Conservation (phyloP, 306 rosid species). For the Prunus dulcis region DNA sequence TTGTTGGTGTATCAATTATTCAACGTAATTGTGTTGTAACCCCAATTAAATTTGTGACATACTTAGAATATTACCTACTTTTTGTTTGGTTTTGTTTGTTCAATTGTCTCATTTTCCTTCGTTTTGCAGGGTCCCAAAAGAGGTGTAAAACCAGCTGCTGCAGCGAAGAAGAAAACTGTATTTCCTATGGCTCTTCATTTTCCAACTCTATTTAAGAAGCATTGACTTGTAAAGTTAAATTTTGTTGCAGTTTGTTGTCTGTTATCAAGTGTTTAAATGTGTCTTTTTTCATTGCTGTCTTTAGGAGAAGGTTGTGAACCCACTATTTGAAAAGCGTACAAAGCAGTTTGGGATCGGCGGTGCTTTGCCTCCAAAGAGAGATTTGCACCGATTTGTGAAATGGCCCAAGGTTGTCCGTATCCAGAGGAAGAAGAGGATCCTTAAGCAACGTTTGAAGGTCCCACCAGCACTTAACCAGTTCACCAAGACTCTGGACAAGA, state of each 20-base stretch:
- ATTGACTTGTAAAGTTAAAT: not conserved
- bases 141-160: constrained; percentile 40
- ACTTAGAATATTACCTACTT: not conserved
- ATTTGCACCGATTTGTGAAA: constrained; percentile 57
- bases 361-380: constrained; percentile 75
- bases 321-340: constrained; percentile 61
- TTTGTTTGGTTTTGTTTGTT: not conserved
- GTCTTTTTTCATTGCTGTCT: not conserved
- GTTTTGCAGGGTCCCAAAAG: constrained; percentile 46
- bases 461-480: constrained; percentile 78
- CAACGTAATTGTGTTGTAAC: not conserved
- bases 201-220: not conserved
- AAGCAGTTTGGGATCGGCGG: constrained; percentile 84
- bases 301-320: constrained; percentile 64
- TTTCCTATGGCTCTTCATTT: not conserved
- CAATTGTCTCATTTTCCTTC: not conserved
- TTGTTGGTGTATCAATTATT: not conserved
- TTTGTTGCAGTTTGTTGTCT: not conserved
- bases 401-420: constrained; percentile 61
- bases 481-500: constrained; percentile 77
- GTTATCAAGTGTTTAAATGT: too few relatives aligned
- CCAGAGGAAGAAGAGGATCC: constrained; percentile 65
- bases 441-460: constrained; percentile 71
- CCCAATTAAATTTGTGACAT: not conserved
- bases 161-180: constrained; percentile 50